Evolutionary conservation across 1,284 basidiomycete species (phyloP).

Genomic region (Peniophora sp.): DNA sequence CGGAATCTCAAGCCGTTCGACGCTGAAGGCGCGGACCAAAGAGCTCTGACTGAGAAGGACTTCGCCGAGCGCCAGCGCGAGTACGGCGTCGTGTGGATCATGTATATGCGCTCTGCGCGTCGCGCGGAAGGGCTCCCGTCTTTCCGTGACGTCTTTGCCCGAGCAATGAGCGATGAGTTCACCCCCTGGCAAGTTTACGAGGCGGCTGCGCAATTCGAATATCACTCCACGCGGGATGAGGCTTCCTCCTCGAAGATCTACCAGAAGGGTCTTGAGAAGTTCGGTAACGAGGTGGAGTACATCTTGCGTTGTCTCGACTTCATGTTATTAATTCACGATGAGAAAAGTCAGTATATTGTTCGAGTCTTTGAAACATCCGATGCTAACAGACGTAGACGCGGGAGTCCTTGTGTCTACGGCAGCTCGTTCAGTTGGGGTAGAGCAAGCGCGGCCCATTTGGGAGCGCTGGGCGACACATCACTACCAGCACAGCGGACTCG

Average conservation of each 20-base stretch:
- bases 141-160: conserved; percentile 74
- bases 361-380: not conserved
- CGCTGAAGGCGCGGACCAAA: conserved; percentile 34
- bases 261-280: conserved; percentile 87
- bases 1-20: too few species aligned
- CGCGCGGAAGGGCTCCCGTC: conserved; percentile 81
- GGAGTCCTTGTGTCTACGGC: conserved; percentile 80
- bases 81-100: conserved; percentile 66
- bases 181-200: conserved; percentile 93
- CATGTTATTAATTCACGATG: conserved; percentile 92
- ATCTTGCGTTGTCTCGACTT: conserved; percentile 89
- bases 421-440: conserved; percentile 72
- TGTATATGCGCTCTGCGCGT: conserved; percentile 90
- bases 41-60: conserved; percentile 40
- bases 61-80: conserved; percentile 56
- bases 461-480: conserved; percentile 95
- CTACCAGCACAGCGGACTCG: conserved; percentile 89
- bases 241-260: conserved; percentile 88
- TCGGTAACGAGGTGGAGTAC: conserved; percentile 79
- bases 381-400: conserved; percentile 9
- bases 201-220: conserved; percentile 91
- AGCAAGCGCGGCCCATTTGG: conserved; percentile 84
- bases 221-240: conserved; percentile 86
- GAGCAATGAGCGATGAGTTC: conserved; percentile 81
- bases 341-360: conserved; percentile 64